Conservation (phyloP, 176 grass and related monocot species). For the Hyparrhenia diplandra region DNA sequence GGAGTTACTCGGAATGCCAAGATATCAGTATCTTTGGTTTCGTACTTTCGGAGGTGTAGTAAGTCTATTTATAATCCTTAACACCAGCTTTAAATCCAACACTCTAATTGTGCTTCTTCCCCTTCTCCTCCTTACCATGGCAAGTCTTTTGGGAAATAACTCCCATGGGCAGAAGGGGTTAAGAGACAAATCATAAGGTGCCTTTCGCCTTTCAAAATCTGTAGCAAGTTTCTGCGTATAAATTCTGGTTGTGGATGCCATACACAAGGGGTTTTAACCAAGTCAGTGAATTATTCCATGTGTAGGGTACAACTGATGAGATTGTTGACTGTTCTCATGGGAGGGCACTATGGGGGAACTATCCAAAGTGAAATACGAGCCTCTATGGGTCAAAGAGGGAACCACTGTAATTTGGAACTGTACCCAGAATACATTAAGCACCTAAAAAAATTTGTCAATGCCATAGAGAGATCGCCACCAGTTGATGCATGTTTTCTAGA, state of each 20-base stretch:
- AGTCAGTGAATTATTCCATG: not conserved
- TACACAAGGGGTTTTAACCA: not conserved
- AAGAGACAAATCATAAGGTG: not conserved
- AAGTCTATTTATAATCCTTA: too few relatives aligned
- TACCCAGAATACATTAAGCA: constrained; percentile 92
- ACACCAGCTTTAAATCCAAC: too few relatives aligned
- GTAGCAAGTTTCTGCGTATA: not conserved
- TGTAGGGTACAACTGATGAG: constrained; percentile 86
- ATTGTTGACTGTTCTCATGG: constrained; percentile 93
- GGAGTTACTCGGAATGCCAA: too few relatives aligned
- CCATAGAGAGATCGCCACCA: constrained; percentile 58
- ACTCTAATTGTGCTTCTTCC: too few relatives aligned
- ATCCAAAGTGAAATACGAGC: constrained; percentile 95
- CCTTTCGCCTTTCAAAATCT: not conserved
- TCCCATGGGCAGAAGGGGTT: too few relatives aligned
- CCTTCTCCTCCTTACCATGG: too few relatives aligned
- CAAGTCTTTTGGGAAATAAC: too few relatives aligned
- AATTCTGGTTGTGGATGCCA: not conserved
- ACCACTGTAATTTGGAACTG: constrained; percentile 91
- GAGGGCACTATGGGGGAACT: constrained; percentile 81
- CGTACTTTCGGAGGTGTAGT: too few relatives aligned
- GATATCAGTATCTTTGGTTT: too few relatives aligned
- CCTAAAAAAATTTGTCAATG: constrained; percentile 80
- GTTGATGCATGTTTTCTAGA: too few relatives aligned
- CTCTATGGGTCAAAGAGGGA: constrained; percentile 93